Base-by-base conservation (phyloP, 164 flowering plant species). In the Taxillus chinensis region DNA sequence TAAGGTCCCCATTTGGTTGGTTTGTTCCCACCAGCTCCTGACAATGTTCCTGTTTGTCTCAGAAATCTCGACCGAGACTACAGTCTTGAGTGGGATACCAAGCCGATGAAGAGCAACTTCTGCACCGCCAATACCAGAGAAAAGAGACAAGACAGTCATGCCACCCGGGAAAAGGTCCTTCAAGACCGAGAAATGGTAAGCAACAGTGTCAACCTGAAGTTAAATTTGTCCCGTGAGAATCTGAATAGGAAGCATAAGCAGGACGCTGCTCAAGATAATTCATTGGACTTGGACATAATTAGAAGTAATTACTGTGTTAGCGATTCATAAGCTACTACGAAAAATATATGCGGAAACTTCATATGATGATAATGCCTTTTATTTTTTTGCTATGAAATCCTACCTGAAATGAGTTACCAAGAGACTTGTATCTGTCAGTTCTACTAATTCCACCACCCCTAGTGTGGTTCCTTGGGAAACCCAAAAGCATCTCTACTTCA, bases 381-480 rank as follows among this genome's bases (percentile, higher is more conserved):
- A 27, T 27, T 27, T 27, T 27, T 27, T 27, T 27, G 27, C 27
- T 13, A 61, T 10, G 11, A 50, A 70, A 7, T 15, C 62, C 8
- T 3, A 85, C 96, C 89, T 90, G 96, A 70, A 91, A 91, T 4
- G 96, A 91, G 67, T 91, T 91, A 5, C 97, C 96, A 10, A 91
- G 82, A 10, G 92, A 86, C 53, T 82, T 86, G 45, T 76, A 79
- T 67, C 97, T 73, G n/a, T 89, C 93, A 3, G 97, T 89, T 64
- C 93, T 74, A 57, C 96, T 86, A 12, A 80, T 79, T 42, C 97
- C 96, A 57, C 93, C 96, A 45, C 97, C 97, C 56, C 98, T 75
- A 0, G 97, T 91, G 76, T 91, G 97, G 69, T 89, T 83, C 65
- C 55, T 81, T 0, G 97, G 96, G 63, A 91, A 91, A 0, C 97